Conservation (phyloP, 805 yeast genomes). For the Saccharomycopsis babjevae region DNA sequence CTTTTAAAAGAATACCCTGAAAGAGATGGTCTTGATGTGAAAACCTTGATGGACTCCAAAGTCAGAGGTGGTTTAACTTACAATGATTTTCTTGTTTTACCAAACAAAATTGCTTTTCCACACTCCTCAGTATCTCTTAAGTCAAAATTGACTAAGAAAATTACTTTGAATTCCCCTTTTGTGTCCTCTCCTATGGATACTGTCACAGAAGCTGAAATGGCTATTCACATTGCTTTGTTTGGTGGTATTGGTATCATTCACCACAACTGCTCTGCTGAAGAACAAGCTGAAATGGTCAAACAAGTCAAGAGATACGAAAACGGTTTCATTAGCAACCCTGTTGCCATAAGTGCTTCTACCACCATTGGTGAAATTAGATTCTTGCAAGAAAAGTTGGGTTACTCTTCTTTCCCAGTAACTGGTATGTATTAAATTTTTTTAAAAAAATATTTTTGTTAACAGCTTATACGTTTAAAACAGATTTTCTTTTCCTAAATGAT, state of each 20-base stretch:
- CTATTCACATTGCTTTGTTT: conserved; percentile 93
- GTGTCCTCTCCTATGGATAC: conserved; percentile 99
- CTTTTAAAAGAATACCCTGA: conserved; percentile 52
- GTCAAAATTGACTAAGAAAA: conserved; percentile 82
- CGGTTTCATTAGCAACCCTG: conserved; percentile 92
- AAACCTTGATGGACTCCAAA: conserved; percentile 80
- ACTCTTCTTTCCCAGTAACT: conserved; percentile 98
- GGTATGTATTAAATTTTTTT: conserved; percentile 54
- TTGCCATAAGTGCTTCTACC: conserved; percentile 64
- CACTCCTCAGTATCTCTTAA: conserved; percentile 70
- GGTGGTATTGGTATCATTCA: conserved; percentile 99
- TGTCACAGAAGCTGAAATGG: conserved; percentile 95
- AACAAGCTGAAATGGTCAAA: conserved; percentile 97
- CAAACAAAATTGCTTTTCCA: conserved; percentile 89
- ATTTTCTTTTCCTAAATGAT: conserved; percentile 32
- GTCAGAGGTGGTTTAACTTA: conserved; percentile 94
- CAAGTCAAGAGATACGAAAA: conserved; percentile 95
- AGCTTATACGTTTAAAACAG: neutral
- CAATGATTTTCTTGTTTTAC: conserved; percentile 90
- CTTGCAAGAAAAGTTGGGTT: conserved; percentile 67
- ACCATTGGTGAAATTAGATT: conserved; percentile 75
- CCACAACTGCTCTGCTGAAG: conserved; percentile 93
- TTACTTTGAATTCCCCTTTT: conserved; percentile 85
- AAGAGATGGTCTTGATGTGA: conserved; percentile 80
- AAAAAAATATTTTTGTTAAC: neutral